Evolutionary conservation across 192 early-diverging fungal genomes (phyloP).

Genomic region (Coemansia sp.): DNA sequence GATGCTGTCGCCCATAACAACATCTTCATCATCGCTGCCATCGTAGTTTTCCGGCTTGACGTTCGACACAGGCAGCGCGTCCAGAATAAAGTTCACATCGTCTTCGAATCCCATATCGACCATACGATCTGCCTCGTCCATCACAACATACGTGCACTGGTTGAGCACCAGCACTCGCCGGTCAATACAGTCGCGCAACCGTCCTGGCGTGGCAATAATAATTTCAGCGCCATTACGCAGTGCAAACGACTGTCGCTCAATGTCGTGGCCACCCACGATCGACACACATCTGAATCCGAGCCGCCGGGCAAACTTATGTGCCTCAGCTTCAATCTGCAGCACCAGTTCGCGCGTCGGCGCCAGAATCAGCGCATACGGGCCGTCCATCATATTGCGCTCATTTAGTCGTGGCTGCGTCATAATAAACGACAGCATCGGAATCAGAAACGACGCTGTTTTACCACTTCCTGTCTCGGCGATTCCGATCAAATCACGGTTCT

Average conservation of each 20-base stretch:
- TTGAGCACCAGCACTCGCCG: conserved; percentile 83
- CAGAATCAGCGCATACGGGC: conserved; percentile 91
- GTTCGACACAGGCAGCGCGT: conserved; percentile 88
- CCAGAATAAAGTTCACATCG: conserved; percentile 94
- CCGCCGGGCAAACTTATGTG: conserved; percentile 84
- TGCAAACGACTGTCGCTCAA: conserved; percentile 86
- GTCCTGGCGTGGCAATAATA: conserved; percentile 96
- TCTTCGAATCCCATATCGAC: conserved; percentile 94
- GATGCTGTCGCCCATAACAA: conserved; percentile 10
- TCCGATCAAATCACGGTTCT: conserved; percentile 87
- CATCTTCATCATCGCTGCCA: conserved; percentile 14
- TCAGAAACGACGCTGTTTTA: conserved; percentile 94
- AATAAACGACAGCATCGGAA: conserved; percentile 94
- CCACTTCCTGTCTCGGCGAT: conserved; percentile 91
- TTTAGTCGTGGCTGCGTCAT: conserved; percentile 72
- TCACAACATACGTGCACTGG: conserved; percentile 96
- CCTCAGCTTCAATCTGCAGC: conserved; percentile 93
- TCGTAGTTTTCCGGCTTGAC: conserved; percentile 81
- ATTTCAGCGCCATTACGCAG: conserved; percentile 92
- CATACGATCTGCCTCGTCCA: conserved; percentile 99
- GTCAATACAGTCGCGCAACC: conserved; percentile 90
- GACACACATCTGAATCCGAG: conserved; percentile 85
- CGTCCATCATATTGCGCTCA: conserved; percentile 76
- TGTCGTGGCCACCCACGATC: conserved; percentile 82
- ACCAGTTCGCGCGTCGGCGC: conserved; percentile 97